Percentiles rank a stretch among this genome's conserved stretches.
Evolutionary conservation across 345 rosid species (phyloP).

Genomic region (Linum trigynum): DNA sequence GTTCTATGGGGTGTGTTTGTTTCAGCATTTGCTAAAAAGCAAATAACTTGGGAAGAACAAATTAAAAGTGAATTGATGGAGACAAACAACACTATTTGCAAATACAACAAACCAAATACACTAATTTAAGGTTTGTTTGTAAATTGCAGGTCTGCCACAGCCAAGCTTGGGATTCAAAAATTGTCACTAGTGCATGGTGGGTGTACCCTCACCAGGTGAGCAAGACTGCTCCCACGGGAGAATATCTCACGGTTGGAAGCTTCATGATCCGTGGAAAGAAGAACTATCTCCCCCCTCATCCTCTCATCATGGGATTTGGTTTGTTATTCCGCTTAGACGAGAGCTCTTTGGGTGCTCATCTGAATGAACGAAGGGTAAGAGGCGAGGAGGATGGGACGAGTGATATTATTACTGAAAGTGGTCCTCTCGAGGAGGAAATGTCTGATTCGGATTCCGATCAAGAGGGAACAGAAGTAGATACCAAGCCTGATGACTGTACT

Average conservation of each 20-base stretch:
- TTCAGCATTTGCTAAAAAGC: too few relatives aligned
- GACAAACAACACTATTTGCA: too few relatives aligned
- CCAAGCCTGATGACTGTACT: too few relatives aligned
- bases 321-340: constrained; percentile 93
- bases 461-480: constrained; percentile 26
- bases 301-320: constrained; percentile 98
- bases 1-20: not conserved
- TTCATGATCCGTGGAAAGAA: constrained; percentile 99
- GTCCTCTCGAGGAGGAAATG: constrained; percentile 22
- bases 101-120: too few relatives aligned
- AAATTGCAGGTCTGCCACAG: constrained; percentile 82
- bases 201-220: constrained; percentile 95
- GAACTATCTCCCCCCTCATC: constrained; percentile 94
- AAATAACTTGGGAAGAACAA: too few relatives aligned
- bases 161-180: constrained; percentile 98
- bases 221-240: constrained; percentile 99
- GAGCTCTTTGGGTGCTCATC: constrained; percentile 92
- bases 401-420: constrained; percentile 49
- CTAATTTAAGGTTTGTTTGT: not conserved
- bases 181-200: constrained; percentile 99
- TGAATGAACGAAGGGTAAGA: constrained; percentile 93
- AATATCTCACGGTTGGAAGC: constrained; percentile 95
- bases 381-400: constrained; percentile 82
- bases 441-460: constrained; percentile 59
- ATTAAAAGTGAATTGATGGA: too few relatives aligned